Percentiles rank a stretch among this genome's conserved stretches.
phyloP scores from a whole-genome alignment of 495 filamentous ascomycete genomes.

The Hyaloscypha bicolor region DNA sequence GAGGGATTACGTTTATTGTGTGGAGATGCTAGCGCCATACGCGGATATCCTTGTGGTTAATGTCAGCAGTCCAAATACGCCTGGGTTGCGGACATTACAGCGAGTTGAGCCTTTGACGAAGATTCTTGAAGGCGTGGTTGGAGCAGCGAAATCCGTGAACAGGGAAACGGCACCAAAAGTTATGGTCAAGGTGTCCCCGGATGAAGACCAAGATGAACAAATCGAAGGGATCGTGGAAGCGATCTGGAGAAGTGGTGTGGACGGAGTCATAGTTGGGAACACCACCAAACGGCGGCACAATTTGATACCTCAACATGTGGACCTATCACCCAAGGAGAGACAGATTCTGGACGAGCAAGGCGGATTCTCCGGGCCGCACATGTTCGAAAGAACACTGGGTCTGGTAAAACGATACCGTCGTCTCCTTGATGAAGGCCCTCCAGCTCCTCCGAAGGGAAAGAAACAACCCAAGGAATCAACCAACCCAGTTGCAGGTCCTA shows the following conservation, averaged over 20 bases:
- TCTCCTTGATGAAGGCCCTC: slow-evolving; percentile 58
- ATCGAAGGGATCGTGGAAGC: slow-evolving; percentile 87
- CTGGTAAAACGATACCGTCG: slow-evolving; percentile 79
- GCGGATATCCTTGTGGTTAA: slow-evolving; percentile 96
- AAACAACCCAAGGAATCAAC: slow-evolving; percentile 6
- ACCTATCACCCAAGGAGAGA: slow-evolving; percentile 67
- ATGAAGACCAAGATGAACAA: slow-evolving; percentile 83
- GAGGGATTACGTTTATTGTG: slow-evolving; percentile 84
- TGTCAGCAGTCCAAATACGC: slow-evolving; percentile 94
- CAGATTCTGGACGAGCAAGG: slow-evolving; percentile 72
- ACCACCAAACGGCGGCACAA: slow-evolving; percentile 80
- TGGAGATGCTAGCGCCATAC: slow-evolving; percentile 76
- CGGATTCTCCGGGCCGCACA: slow-evolving; percentile 86
- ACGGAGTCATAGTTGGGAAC: slow-evolving; percentile 97
- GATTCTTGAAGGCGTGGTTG: slow-evolving; percentile 80
- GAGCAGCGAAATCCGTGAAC: slow-evolving; percentile 65
- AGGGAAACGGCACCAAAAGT: slow-evolving; percentile 77
- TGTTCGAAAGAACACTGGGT: slow-evolving; percentile 74
- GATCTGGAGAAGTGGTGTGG: slow-evolving; percentile 79
- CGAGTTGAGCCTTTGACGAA: slow-evolving; percentile 75
- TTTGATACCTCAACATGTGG: slow-evolving; percentile 63
- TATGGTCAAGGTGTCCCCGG: slow-evolving; percentile 97
- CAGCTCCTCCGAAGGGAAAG: slow-evolving; percentile 5
- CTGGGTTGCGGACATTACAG: slow-evolving; percentile 84
- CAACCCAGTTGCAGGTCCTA: slow-evolving; percentile 7